Conservation (phyloP, 306 rosid species). For the Pachyrhizus erosus region DNA sequence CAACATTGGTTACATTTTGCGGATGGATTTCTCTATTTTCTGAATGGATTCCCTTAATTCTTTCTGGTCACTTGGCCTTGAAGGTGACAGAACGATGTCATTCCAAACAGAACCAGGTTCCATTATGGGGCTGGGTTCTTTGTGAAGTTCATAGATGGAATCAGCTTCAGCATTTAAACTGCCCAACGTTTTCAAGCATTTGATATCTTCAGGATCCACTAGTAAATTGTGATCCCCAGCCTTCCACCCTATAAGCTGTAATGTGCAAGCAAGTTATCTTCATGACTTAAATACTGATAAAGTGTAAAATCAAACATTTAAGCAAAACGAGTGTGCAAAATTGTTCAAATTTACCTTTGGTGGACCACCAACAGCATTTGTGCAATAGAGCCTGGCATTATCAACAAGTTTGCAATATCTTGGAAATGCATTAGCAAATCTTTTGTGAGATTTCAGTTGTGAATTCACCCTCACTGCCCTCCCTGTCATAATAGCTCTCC, state of each 20-base stretch:
- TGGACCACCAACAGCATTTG: slow-evolving; percentile 63
- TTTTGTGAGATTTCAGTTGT: slow-evolving; percentile 87
- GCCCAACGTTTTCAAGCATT: slow-evolving; percentile 53
- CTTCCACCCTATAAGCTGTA: slow-evolving; percentile 81
- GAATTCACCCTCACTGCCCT: slow-evolving; percentile 94
- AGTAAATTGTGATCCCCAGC: slow-evolving; percentile 61
- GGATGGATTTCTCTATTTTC: slow-evolving; percentile 53
- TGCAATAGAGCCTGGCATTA: slow-evolving; percentile 72
- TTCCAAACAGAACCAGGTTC: slow-evolving; percentile 72
- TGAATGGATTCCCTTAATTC: slow-evolving; percentile 57
- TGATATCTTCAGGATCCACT: slow-evolving; percentile 63
- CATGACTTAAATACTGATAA: background rate
- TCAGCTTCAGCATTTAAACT: slow-evolving; percentile 72
- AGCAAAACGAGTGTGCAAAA: background rate
- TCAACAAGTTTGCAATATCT: slow-evolving; percentile 84
- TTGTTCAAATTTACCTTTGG: slow-evolving; percentile 61
- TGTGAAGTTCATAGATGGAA: slow-evolving; percentile 71
- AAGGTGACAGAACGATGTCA: slow-evolving; percentile 58
- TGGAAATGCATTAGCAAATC: slow-evolving; percentile 81
- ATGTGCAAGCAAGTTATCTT: slow-evolving; percentile 21
- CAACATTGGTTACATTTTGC: slow-evolving; percentile 23
- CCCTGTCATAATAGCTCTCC: slow-evolving; percentile 82
- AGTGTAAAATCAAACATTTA: background rate
- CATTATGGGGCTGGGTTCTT: slow-evolving; percentile 46
- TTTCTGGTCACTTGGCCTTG: slow-evolving; percentile 58